Percentiles rank a stretch among this genome's conserved stretches.
phyloP scores from a whole-genome alignment of 192 early-diverging fungal genomes.

The Phlyctochytrium planicorne region DNA sequence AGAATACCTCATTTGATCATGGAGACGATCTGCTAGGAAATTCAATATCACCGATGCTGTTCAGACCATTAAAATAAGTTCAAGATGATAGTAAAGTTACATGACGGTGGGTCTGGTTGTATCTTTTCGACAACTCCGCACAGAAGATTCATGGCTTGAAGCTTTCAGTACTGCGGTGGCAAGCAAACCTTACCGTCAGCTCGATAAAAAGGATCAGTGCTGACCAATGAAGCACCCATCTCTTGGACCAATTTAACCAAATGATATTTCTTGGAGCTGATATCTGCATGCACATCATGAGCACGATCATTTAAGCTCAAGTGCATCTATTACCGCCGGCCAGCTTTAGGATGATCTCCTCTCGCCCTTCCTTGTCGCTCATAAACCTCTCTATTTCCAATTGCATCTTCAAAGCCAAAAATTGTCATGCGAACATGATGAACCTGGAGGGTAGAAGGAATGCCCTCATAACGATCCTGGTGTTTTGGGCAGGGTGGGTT shows the following conservation, averaged over 20 bases:
- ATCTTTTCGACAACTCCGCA: background rate
- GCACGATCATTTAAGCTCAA: too few relatives aligned
- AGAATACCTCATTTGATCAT: constrained; percentile 37
- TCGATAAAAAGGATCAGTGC: constrained; percentile 79
- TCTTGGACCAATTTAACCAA: constrained; percentile 76
- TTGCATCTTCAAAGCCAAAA: too few relatives aligned
- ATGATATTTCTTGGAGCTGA: too few relatives aligned
- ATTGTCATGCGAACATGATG: too few relatives aligned
- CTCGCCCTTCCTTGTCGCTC: too few relatives aligned
- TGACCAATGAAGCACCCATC: constrained; percentile 74
- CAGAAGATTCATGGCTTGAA: constrained; percentile 15
- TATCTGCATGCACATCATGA: too few relatives aligned
- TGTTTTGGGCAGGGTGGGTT: too few relatives aligned
- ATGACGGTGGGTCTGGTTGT: background rate
- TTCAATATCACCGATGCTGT: constrained; percentile 38
- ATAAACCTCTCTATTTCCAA: too few relatives aligned
- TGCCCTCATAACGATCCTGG: too few relatives aligned
- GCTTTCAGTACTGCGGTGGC: background rate
- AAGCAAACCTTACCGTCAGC: constrained; percentile 63
- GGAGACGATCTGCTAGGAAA: constrained; percentile 45
- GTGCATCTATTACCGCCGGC: too few relatives aligned
- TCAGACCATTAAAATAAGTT: background rate
- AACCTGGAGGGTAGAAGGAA: too few relatives aligned
- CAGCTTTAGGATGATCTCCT: too few relatives aligned
- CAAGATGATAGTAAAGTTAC: constrained; percentile 4